Evolutionary conservation across 2,329 filamentous ascomycete genomes (phyloP), one percentile per base, ranked within the genome.

Genomic region (Phaeosphaeriaceae sp.): DNA sequence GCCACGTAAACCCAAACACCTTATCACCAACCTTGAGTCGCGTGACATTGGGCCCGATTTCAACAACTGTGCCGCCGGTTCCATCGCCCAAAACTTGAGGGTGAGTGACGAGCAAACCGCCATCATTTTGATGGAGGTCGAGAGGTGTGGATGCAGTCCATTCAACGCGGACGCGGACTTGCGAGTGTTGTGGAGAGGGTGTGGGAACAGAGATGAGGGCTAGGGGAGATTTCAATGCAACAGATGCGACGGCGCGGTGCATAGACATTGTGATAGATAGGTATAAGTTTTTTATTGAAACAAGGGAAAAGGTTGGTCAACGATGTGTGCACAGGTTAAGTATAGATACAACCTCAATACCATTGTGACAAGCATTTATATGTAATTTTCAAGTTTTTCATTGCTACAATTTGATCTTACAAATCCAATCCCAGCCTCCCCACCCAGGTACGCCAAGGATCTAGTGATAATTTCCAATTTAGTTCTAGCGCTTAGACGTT

Each of bases 91-190:
- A 72, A 5, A 81, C 70, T 52, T 78, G 73, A 0, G 83, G 83
- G 18, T 77, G 69, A 21, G 73, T 60, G 9, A 85, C 75, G 11
- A 85, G 64, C 0, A 87, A 72, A 0, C 82, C 83, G 29, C 84
- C 83, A 58, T 86, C 83, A 36, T 82, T 81, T 50, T 83, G 79
- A 67, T 87, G 85, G 5, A 87, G 72, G 57, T 87, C 83, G 0
- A 87, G 72, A 0, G 85, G 85, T 1, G 81, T 83, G 1, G 83
- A 85, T 2, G 83, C 79, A 2, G 82, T 84, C 81, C 82, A 87
- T 48, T 79, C 72, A 8, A 83, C 79, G 20, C 74, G 77, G 33
- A 87, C 70, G 13, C 79, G 75, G 28, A 85, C 77, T 66, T 87
- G 79, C 29, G 79, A 75, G 9, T 40, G 56, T 12, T 34, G 48